Base-by-base conservation (phyloP, 192 early-diverging fungal genomes). In the Podila epicladia region DNA sequence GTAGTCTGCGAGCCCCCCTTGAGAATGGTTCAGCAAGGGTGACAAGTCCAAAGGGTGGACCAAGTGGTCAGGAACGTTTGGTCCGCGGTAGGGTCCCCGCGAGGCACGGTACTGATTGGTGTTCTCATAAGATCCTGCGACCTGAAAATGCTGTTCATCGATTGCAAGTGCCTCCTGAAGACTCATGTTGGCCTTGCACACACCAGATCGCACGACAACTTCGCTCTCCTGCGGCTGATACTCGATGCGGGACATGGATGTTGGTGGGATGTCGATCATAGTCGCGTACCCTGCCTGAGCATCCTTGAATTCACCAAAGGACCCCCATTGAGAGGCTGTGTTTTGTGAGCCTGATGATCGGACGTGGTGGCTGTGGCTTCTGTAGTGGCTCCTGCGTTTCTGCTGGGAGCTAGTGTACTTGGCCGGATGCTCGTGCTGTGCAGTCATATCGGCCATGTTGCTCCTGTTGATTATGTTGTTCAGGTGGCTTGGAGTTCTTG, bases 31-130 rank as follows among this genome's bases (percentile, higher is more conserved):
- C 3, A 73, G 45, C 6, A 69, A 45, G 0, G 71, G 77, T 0
- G 77, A 65, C 4, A 73, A 32, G 19, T 80, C 77, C 41, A 73
- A 20, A 11, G 70, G 77, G 31, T 80, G 77, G 3, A 73, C 71
- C 19, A 64, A 11, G 7, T 68, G 60, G 58, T 69, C 57, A 4
- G 33, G 37, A 11, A 71, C 68, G 29, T 72, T 60, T 6, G 51
- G 64, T 5, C 22, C 32, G 31, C 24, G 67, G 8, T 24, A 32
- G 9, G 29, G 41, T 13, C 31, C 59, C 1, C 37, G 68, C 5
- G 24, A 33, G 3, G 1, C 35, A 11, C 7, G 26, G 22, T 26
- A 51, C 35, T 24, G 58, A 4, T 51, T 62, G 29, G 37, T 70
- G 59, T n/a, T 41, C 19, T 35, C 24, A 24, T 62, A 66, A 22